phyloP scores from a whole-genome alignment of 371 early-diverging fungal genomes.

The Mucor mucedo region DNA sequence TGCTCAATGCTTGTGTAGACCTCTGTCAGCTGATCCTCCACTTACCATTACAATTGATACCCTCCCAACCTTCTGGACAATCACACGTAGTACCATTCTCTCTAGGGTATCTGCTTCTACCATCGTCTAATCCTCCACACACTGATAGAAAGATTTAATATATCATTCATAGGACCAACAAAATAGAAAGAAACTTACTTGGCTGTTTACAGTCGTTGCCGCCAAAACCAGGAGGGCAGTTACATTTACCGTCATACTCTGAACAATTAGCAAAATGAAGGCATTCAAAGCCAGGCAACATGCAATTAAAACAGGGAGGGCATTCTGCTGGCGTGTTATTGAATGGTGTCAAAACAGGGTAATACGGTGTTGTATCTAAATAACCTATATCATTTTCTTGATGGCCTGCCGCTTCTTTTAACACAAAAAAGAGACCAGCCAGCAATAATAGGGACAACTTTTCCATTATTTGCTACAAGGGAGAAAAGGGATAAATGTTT shows the following conservation, averaged over 20 bases:
- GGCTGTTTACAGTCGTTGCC: conserved; percentile 85
- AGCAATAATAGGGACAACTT: neutral
- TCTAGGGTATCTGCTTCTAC: conserved; percentile 64
- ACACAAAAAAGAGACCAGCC: neutral
- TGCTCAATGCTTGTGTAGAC: no score
- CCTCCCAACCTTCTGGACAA: conserved; percentile 90
- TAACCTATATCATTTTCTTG: conserved; percentile 1
- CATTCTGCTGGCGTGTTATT: conserved; percentile 52
- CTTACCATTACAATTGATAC: conserved; percentile 91
- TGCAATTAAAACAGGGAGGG: conserved; percentile 88
- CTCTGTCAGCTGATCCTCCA: no score
- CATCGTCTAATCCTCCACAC: conserved; percentile 72
- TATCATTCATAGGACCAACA: neutral
- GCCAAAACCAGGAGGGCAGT: conserved; percentile 88
- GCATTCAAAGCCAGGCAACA: conserved; percentile 75
- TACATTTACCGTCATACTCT: conserved; percentile 79
- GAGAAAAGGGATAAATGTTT: no score
- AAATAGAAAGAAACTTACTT: conserved; percentile 48
- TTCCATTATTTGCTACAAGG: no score
- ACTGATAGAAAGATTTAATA: conserved; percentile 36
- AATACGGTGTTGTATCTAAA: neutral
- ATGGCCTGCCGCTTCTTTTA: neutral
- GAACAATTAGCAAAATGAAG: conserved; percentile 84
- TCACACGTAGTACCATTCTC: conserved; percentile 60
- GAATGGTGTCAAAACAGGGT: conserved; percentile 4